Evolutionary conservation across 75 land plant genomes (phyloP).

Genomic region (Cupressus sempervirens): DNA sequence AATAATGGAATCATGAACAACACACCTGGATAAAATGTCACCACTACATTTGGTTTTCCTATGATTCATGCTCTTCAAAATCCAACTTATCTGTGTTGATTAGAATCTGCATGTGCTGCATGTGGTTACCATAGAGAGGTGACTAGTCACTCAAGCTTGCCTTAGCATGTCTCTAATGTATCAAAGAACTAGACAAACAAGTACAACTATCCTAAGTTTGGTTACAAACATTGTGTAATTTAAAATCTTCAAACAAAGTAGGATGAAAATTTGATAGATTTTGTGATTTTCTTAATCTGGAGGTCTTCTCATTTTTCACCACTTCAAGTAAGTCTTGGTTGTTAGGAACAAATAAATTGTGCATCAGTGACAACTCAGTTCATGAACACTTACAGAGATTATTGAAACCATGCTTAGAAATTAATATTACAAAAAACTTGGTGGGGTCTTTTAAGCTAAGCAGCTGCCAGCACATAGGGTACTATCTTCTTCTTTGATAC

Average conservation of each 20-base stretch:
- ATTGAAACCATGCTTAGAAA: neutral
- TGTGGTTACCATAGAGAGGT: neutral
- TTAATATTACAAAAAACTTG: slow-evolving; percentile 38
- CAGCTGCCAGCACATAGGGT: slow-evolving; percentile 97
- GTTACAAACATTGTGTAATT: slow-evolving; percentile 67
- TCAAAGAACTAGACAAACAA: neutral
- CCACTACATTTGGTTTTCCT: no score
- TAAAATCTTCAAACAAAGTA: slow-evolving; percentile 75
- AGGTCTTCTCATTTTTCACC: slow-evolving; percentile 69
- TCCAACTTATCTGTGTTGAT: slow-evolving; percentile 72
- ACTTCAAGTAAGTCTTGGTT: slow-evolving; percentile 94
- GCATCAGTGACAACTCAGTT: no score
- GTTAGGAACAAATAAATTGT: slow-evolving; percentile 13
- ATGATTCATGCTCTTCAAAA: slow-evolving; percentile 87
- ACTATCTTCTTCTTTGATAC: slow-evolving; percentile 96
- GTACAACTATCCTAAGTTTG: slow-evolving; percentile 1
- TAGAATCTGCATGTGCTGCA: slow-evolving; percentile 80
- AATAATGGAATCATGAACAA: no score
- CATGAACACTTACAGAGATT: neutral
- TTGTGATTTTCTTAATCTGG: slow-evolving; percentile 45
- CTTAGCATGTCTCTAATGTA: neutral
- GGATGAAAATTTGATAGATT: slow-evolving; percentile 64
- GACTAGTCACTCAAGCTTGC: neutral
- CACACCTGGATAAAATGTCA: no score
- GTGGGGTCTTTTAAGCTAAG: slow-evolving; percentile 83